A percentile compares a stretch with the other conserved stretches of the same genome.
Evolutionary conservation across 2,329 filamentous ascomycete species (phyloP).

Genomic region (Alternaria longipes): DNA sequence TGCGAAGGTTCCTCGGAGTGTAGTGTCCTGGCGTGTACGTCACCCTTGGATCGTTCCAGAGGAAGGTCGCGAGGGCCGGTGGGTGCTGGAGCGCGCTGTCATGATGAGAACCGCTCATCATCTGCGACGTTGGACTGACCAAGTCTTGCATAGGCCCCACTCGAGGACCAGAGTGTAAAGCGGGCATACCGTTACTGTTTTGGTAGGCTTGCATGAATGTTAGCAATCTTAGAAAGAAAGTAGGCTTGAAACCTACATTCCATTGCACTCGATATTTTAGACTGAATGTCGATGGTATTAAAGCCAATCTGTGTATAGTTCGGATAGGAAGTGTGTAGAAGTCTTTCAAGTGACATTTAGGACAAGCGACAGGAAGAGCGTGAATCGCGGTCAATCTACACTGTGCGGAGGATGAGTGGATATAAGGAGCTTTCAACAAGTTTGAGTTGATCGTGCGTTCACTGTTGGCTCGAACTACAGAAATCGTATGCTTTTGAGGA

Average conservation of each 20-base stretch:
- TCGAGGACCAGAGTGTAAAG: background rate
- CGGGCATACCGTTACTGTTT: background rate
- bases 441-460: background rate
- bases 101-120: background rate
- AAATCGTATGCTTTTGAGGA: background rate
- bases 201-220: background rate
- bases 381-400: too few relatives aligned
- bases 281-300: background rate
- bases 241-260: background rate
- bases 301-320: background rate
- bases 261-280: background rate
- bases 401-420: background rate
- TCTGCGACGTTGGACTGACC: background rate
- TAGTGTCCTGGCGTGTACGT: background rate
- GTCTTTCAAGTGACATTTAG: background rate
- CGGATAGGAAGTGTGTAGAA: background rate
- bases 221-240: background rate
- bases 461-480: background rate
- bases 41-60: background rate
- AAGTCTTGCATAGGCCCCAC: background rate
- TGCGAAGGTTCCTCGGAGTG: background rate
- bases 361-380: background rate
- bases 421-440: background rate
- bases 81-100: background rate
- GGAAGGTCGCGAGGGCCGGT: background rate